A percentile compares a stretch with the other conserved stretches of the same genome.
phyloP scores from a whole-genome alignment of 345 rosid species.

The Alliaria petiolata region DNA sequence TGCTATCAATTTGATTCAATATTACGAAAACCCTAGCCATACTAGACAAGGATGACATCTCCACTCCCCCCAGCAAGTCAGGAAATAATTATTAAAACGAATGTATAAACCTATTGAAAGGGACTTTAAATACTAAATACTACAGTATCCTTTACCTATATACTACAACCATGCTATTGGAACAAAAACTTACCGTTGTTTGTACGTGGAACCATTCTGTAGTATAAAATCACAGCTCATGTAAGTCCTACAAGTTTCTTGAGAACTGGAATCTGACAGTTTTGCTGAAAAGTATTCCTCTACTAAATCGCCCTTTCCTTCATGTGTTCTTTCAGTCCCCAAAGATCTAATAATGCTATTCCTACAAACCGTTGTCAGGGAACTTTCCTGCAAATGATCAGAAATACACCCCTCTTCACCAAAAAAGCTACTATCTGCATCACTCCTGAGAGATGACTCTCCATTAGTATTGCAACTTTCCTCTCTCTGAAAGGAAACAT shows the following conservation, averaged over 20 bases:
- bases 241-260: constrained; percentile 58
- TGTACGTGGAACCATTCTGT: constrained; percentile 50
- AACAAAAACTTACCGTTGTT: constrained; percentile 51
- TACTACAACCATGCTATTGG: constrained; percentile 3
- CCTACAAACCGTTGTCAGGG: not conserved
- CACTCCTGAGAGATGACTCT: constrained; percentile 32
- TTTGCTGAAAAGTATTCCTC: constrained; percentile 52
- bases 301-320: constrained; percentile 43
- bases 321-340: constrained; percentile 29
- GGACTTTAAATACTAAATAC: not conserved
- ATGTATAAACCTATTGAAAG: not conserved
- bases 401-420: constrained; percentile 8
- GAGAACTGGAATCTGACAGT: constrained; percentile 51
- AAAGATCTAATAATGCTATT: constrained; percentile 16
- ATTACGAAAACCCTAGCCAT: not conserved
- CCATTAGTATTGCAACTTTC: constrained; percentile 29
- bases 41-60: not conserved
- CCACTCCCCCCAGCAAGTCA: not conserved
- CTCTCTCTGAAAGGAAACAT: constrained; percentile 47
- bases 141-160: not conserved
- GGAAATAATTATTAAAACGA: not conserved
- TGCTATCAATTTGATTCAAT: not conserved
- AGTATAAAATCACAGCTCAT: constrained; percentile 57
- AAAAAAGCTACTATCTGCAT: constrained; percentile 24
- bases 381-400: not conserved